A percentile compares a stretch with the other conserved stretches of the same genome.
Conservation (phyloP, 345 rosid species). For the Trapa bicornis region DNA sequence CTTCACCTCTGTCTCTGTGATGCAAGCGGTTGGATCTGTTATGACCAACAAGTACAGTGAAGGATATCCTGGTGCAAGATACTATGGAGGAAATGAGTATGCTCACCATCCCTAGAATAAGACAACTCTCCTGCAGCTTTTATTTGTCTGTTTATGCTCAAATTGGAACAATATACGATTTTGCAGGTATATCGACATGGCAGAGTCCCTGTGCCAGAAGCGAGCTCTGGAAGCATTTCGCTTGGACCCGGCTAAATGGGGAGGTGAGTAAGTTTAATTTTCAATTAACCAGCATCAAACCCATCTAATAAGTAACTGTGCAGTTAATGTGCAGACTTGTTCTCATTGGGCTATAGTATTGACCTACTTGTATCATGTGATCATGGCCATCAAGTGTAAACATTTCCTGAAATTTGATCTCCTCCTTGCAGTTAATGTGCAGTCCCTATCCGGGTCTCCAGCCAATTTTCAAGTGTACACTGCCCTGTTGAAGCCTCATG, state of each 20-base stretch:
- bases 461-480: conserved; percentile 94
- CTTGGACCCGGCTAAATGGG: conserved; percentile 97
- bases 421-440: conserved; percentile 74
- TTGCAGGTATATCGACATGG: conserved; percentile 91
- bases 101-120: conserved; percentile 9
- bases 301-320: background rate
- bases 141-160: background rate
- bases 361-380: background rate
- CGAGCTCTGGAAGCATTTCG: conserved; percentile 92
- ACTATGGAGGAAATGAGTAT: conserved; percentile 99
- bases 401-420: conserved; percentile 4
- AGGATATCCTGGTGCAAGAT: conserved; percentile 99
- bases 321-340: no score
- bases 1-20: conserved; percentile 93
- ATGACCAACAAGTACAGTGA: conserved; percentile 99
- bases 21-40: conserved; percentile 99
- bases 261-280: conserved; percentile 38
- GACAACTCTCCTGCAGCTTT: background rate
- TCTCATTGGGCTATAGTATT: background rate
- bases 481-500: conserved; percentile 87
- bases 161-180: background rate
- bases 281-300: background rate
- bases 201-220: conserved; percentile 84
- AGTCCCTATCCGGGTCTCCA: conserved; percentile 93
- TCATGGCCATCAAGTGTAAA: background rate